Percentiles rank a stretch among this genome's conserved stretches.
These are phyloP conservation scores for Salix arbutifolia DNA, from an alignment of 345 rosid species.

Conservation along the genomic window DNA sequence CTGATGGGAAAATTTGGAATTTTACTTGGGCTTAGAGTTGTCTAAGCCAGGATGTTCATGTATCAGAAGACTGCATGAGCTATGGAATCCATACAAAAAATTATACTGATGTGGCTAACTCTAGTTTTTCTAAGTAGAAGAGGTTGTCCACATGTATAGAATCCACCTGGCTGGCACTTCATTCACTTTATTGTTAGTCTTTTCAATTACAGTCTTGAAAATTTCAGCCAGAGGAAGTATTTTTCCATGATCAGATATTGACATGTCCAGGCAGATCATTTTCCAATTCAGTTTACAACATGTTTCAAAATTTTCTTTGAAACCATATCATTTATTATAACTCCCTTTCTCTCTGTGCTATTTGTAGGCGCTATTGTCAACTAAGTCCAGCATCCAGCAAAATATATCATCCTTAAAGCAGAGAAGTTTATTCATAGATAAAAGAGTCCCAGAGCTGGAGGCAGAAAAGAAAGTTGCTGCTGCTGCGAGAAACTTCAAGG, in stretches of 20 bases:
- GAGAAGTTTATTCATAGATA: slow-evolving; percentile 64
- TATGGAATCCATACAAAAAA: not conserved
- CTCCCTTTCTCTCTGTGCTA: slow-evolving; percentile 3
- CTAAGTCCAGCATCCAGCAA: slow-evolving; percentile 79
- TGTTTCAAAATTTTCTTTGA: not conserved
- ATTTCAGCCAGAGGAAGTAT: too few species aligned
- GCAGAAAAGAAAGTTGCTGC: slow-evolving; percentile 89
- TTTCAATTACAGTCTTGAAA: too few species aligned
- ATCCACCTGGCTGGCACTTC: too few species aligned
- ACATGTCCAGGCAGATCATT: too few species aligned
- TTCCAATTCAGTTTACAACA: too few species aligned
- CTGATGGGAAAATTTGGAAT: not conserved
- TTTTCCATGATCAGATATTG: too few species aligned
- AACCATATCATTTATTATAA: slow-evolving; percentile 9
- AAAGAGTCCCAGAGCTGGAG: slow-evolving; percentile 80
- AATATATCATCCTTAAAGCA: slow-evolving; percentile 62
- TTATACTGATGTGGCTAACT: too few species aligned
- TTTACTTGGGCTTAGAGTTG: not conserved
- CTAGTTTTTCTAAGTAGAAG: too few species aligned
- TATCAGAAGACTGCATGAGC: not conserved
- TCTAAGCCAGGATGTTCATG: not conserved
- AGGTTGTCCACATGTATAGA: too few species aligned
- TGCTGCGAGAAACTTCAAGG: slow-evolving; percentile 81
- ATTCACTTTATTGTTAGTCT: too few species aligned
- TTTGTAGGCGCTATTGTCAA: slow-evolving; percentile 64